These are phyloP conservation scores for Sphagnum magellanicum DNA, from an alignment of 228 moss, liverwort and hornwort genomes.

Conservation along the genomic window DNA sequence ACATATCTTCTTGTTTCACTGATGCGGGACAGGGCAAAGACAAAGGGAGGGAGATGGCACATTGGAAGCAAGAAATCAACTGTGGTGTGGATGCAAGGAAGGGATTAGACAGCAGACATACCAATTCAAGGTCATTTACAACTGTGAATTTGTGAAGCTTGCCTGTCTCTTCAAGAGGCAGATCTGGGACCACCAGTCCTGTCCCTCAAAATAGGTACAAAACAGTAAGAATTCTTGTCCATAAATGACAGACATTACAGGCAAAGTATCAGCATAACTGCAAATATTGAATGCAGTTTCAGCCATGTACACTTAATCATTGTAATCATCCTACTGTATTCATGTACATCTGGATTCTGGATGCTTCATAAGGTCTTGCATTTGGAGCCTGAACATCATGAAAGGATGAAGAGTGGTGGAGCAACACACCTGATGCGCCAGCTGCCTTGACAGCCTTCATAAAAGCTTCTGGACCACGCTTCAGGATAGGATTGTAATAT, in stretches of 20 bases:
- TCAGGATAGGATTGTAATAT: conserved; percentile 77
- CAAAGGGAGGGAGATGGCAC: no score
- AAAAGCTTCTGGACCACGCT: conserved; percentile 49
- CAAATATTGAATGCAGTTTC: no score
- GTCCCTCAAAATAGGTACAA: not conserved
- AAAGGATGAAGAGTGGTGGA: not conserved
- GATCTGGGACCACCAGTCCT: conserved; percentile 81
- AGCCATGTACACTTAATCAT: not conserved
- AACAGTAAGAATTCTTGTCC: no score
- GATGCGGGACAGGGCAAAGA: no score
- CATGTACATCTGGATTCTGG: not conserved
- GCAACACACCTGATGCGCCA: conserved; percentile 51
- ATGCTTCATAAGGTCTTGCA: not conserved
- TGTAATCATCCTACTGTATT: not conserved
- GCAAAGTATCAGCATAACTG: no score
- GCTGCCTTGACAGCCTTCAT: conserved; percentile 59
- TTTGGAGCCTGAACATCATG: no score
- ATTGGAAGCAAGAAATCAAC: no score
- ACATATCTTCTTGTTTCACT: no score
- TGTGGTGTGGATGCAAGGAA: not conserved
- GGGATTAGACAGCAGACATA: conserved; percentile 1
- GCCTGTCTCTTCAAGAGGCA: conserved; percentile 69
- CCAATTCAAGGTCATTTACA: conserved; percentile 60
- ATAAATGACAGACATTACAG: no score
- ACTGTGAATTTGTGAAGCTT: conserved; percentile 34